A percentile compares a stretch with the other conserved stretches of the same genome.
Evolutionary conservation across 768 basidiomycete genomes (phyloP).

Genomic region (Boletus rufocinnamomeus): DNA sequence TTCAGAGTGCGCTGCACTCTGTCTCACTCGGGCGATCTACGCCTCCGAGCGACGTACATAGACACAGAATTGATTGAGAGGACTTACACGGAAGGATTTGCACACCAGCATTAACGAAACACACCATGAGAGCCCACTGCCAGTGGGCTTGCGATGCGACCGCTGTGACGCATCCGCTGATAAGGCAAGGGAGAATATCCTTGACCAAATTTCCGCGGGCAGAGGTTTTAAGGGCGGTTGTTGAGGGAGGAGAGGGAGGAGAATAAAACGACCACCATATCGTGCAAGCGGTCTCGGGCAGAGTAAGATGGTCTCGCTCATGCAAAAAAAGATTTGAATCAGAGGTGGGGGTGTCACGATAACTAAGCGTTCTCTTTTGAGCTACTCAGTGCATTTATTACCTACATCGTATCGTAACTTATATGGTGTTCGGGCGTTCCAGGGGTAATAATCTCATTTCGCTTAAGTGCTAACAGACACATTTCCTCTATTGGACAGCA

Average conservation of each 20-base stretch:
- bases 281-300: conserved; percentile 68
- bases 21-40: neutral
- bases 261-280: conserved; percentile 56
- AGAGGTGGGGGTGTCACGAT: neutral
- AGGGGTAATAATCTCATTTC: neutral
- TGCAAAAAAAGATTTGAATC: conserved; percentile 11
- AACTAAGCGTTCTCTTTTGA: conserved; percentile 6
- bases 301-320: conserved; percentile 52
- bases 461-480: neutral
- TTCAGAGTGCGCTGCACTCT: neutral
- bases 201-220: conserved; percentile 72
- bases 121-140: conserved; percentile 17
- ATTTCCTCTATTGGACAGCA: neutral
- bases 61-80: neutral
- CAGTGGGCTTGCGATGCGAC: conserved; percentile 7
- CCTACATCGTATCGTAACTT: neutral
- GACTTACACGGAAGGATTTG: conserved; percentile 42
- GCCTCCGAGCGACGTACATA: conserved; percentile 4
- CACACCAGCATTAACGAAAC: conserved; percentile 40
- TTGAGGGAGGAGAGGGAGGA: conserved; percentile 68
- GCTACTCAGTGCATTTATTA: neutral
- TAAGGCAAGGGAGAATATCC: conserved; percentile 50
- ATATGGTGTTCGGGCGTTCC: neutral
- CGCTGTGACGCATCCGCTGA: conserved; percentile 10
- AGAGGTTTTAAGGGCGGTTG: conserved; percentile 53